Percentiles rank a stretch among this genome's conserved stretches.
Evolutionary conservation across 257 asterid genomes (phyloP).

Genomic region (Echites panduratus): DNA sequence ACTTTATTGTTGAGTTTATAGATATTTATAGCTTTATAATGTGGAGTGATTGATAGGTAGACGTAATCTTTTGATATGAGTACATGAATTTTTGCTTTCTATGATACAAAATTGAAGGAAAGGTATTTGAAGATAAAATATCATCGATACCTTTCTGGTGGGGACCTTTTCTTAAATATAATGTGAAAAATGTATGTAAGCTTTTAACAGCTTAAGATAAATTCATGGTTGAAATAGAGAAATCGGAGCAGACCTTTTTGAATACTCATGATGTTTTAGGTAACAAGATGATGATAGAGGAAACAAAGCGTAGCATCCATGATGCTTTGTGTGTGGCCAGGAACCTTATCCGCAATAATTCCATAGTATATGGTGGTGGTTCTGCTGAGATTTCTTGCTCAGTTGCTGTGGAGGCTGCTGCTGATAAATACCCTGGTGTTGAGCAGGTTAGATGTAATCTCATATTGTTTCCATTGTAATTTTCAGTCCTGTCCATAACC

Average conservation of each 20-base stretch:
- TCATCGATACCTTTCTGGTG: neutral
- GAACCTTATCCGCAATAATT: slow-evolving; percentile 87
- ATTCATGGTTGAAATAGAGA: neutral
- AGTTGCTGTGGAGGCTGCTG: slow-evolving; percentile 94
- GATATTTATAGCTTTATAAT: neutral
- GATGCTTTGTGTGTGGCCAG: slow-evolving; percentile 94
- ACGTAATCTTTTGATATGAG: neutral
- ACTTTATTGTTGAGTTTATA: neutral
- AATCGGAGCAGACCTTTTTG: neutral
- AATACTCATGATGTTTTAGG: slow-evolving; percentile 35
- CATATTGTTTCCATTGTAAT: neutral
- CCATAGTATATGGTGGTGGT: slow-evolving; percentile 97
- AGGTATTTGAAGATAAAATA: neutral
- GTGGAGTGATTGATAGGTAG: neutral
- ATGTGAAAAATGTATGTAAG: neutral
- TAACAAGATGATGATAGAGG: slow-evolving; percentile 98
- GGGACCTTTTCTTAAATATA: neutral
- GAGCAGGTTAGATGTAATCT: slow-evolving; percentile 55
- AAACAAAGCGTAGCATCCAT: slow-evolving; percentile 95
- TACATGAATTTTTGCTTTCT: neutral
- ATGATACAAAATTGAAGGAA: neutral
- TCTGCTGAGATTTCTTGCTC: slow-evolving; percentile 95
- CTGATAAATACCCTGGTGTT: slow-evolving; percentile 94
- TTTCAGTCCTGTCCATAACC: neutral
- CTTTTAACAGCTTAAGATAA: neutral